A percentile compares a stretch with the other conserved stretches of the same genome.
Evolutionary conservation across 352 stramenopile genomes (phyloP).

Genomic region (Globisporangium barbulae): DNA sequence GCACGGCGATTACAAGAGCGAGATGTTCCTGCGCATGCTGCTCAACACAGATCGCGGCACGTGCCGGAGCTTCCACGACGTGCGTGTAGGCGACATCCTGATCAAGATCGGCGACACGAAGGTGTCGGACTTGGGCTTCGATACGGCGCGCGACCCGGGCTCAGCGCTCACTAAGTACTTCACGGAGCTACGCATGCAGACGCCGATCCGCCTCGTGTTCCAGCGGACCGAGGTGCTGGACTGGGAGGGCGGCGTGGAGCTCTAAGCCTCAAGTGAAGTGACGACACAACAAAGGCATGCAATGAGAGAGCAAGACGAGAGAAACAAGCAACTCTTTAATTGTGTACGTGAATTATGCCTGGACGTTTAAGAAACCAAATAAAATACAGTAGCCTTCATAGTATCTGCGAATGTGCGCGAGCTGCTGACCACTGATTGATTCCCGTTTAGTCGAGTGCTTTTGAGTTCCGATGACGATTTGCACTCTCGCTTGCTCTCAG

Average conservation of each 20-base stretch:
- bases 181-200: conserved; percentile 49
- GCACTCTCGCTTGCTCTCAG: too few relatives aligned
- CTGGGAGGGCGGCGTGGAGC: conserved; percentile 72
- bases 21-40: conserved; percentile 68
- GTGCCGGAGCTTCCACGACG: conserved; percentile 57
- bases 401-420: background rate
- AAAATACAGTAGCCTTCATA: background rate
- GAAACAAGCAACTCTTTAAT: background rate
- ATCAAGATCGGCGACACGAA: conserved; percentile 55
- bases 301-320: background rate
- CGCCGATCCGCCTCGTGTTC: conserved; percentile 59
- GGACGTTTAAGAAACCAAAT: conserved; percentile 1
- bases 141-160: conserved; percentile 30
- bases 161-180: conserved; percentile 68
- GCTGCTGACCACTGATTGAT: background rate
- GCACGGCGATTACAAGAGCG: conserved; percentile 36
- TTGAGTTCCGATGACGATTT: too few relatives aligned
- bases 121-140: conserved; percentile 62
- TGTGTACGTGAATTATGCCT: conserved; percentile 6
- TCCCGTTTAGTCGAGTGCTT: too few relatives aligned
- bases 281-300: background rate
- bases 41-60: conserved; percentile 71
- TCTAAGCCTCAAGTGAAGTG: too few relatives aligned
- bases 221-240: conserved; percentile 59
- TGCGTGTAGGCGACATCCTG: conserved; percentile 61